Percentiles rank a stretch among this genome's conserved stretches.
Evolutionary conservation across 2,329 filamentous ascomycete genomes (phyloP).

Genomic region (Cladosporium sp.): DNA sequence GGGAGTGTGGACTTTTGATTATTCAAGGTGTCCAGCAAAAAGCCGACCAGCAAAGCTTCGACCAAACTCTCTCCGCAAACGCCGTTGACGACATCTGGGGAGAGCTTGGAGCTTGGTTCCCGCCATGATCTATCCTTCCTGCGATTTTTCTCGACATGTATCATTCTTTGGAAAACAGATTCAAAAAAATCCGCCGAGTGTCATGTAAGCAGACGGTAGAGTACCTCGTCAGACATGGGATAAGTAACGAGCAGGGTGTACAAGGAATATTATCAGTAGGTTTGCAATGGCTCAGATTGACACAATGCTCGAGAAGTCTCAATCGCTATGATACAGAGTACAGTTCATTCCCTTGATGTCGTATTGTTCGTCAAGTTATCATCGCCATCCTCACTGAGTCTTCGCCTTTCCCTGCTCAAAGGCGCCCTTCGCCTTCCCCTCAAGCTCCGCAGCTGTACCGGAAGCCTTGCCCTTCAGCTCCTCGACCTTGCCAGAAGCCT

Average conservation of each 20-base stretch:
- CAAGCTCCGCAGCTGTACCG: constrained; percentile 36
- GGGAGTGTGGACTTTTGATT: too few relatives aligned
- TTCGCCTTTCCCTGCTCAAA: constrained; percentile 39
- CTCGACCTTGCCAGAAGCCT: constrained; percentile 36
- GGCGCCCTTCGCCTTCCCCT: constrained; percentile 45
- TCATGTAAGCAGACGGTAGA: too few relatives aligned
- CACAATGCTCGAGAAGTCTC: neutral
- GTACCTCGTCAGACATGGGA: too few relatives aligned
- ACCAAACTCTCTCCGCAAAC: neutral
- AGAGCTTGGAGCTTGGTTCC: neutral
- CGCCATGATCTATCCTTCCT: neutral
- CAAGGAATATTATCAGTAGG: neutral
- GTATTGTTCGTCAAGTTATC: neutral
- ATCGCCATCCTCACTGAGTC: constrained; percentile 21
- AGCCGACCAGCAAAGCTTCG: neutral
- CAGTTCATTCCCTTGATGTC: neutral
- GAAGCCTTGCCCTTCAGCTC: constrained; percentile 39
- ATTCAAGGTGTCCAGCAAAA: too few relatives aligned
- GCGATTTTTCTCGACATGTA: too few relatives aligned
- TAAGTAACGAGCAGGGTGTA: neutral
- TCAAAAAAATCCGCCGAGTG: too few relatives aligned
- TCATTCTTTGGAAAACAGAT: too few relatives aligned
- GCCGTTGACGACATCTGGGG: neutral
- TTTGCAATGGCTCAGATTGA: neutral
- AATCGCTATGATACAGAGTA: neutral